A percentile compares a stretch with the other conserved stretches of the same genome.
phyloP scores from a whole-genome alignment of 495 filamentous ascomycete species.

The Xylaria telfairii region DNA sequence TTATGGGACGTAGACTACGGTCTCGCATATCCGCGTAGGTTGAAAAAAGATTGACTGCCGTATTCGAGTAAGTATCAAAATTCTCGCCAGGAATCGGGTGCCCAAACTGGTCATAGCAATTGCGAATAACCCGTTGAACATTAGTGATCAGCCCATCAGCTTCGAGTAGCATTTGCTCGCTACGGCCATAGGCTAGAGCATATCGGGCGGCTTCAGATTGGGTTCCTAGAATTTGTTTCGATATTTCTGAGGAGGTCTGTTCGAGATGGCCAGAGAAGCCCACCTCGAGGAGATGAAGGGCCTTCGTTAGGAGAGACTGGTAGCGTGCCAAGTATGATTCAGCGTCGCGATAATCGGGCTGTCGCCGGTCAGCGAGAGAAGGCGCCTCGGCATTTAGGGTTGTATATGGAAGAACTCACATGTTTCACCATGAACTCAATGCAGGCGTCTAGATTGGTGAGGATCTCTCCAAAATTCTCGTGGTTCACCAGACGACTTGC shows the following conservation, averaged over 20 bases:
- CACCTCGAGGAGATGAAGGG: constrained; percentile 60
- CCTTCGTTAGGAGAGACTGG: constrained; percentile 73
- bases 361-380: constrained; percentile 34
- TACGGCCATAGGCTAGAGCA: constrained; percentile 57
- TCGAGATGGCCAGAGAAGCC: constrained; percentile 54
- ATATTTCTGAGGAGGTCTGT: constrained; percentile 52
- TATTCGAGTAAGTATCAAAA: constrained; percentile 69
- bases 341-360: constrained; percentile 85
- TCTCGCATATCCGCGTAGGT: constrained; percentile 52
- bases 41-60: constrained; percentile 53
- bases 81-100: constrained; percentile 59
- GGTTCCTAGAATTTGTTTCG: constrained; percentile 50
- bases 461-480: constrained; percentile 82
- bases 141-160: constrained; percentile 54
- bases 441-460: constrained; percentile 83
- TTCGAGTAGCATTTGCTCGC: constrained; percentile 54
- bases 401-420: constrained; percentile 54
- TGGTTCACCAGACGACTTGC: constrained; percentile 81
- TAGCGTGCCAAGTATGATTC: constrained; percentile 89
- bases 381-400: neutral
- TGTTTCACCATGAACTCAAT: constrained; percentile 87
- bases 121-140: constrained; percentile 49
- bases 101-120: constrained; percentile 68
- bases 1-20: constrained; percentile 59
- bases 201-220: constrained; percentile 57